Percentiles rank a stretch among this genome's conserved stretches.
These are phyloP conservation scores for Pharnaceum exiguum DNA, from an alignment of 148 eudicot species.

Conservation along the genomic window DNA sequence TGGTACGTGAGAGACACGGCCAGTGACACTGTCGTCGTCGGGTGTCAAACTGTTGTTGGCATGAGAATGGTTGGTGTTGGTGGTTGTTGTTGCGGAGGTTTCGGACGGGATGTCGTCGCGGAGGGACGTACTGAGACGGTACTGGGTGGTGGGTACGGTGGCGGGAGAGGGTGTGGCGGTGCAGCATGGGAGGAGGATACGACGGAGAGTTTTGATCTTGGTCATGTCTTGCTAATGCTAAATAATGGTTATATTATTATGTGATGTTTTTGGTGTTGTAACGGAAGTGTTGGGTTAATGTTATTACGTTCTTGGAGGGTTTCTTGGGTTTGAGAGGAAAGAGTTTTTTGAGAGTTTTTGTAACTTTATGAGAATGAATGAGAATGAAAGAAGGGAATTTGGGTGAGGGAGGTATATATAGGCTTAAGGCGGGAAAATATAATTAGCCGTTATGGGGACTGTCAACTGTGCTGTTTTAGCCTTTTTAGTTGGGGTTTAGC, in stretches of 20 bases:
- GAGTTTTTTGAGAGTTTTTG: no score
- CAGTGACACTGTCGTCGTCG: constrained; percentile 12
- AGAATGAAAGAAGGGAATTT: not conserved
- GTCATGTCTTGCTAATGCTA: constrained; percentile 53
- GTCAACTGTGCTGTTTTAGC: no score
- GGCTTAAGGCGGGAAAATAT: no score
- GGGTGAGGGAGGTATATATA: no score
- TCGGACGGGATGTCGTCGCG: constrained; percentile 54
- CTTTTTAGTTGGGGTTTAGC: no score
- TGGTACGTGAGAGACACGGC: constrained; percentile 29
- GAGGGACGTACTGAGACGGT: constrained; percentile 78
- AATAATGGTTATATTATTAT: no score
- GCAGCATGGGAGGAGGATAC: constrained; percentile 63
- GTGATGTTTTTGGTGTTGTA: no score
- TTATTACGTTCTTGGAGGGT: no score
- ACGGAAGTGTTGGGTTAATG: no score
- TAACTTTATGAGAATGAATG: no score
- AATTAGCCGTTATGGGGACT: no score
- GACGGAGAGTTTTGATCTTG: constrained; percentile 56
- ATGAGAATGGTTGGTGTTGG: no score
- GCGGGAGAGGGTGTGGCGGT: constrained; percentile 26
- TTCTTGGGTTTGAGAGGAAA: not conserved
- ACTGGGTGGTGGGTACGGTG: constrained; percentile 30
- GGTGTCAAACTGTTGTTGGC: not conserved
- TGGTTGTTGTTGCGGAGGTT: constrained; percentile 2